Base-by-base conservation (phyloP, 257 asterid genomes). In the Penstemon barbatus region DNA sequence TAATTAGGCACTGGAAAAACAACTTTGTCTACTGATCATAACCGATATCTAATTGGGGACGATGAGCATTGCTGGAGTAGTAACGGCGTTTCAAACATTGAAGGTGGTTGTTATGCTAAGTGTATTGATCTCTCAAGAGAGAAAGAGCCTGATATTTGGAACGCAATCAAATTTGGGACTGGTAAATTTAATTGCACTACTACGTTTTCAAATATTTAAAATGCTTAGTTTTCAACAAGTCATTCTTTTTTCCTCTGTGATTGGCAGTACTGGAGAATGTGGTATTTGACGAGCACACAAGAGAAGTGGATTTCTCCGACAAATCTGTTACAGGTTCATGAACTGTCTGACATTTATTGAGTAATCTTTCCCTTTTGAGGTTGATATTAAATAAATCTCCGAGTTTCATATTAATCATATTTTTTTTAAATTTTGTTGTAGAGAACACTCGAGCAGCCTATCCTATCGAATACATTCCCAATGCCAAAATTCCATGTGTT, bases 61-160 rank as follows among this genome's bases (percentile, higher is more conserved):
- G 99, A 94, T 37, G 99, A 94, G 55, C 99, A 94, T 75, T 94
- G 99, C 83, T 94, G 99, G 99, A 83, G 97, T 58, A 91, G 89
- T 40, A 83, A 74, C 43, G 98, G 99, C 0, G 96, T 94, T 6
- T 94, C 97, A 0, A 94, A 94, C 75, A 94, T 94, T 57, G 99
- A 94, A 77, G 99, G 99, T 43, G 99, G 99, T 52, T 94, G 99
- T 84, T 94, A 94, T 70, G 99, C 99, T 0, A 94, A 94, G 82
- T 94, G 99, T 82, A 83, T 93, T 62, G 99, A 93, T 83, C 88
- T 93, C 55, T 77, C 96, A 0, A 78, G 86, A 77, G 97, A 94
- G 69, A 94, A 89, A 77, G 99, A 94, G 81, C 99, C 99, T 51
- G 99, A 94, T 77, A 94, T 94, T 70, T 94, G 96, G 96, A 94